phyloP scores from a whole-genome alignment of 2,329 filamentous ascomycete species.

The Neocatenulostroma microsporum region DNA sequence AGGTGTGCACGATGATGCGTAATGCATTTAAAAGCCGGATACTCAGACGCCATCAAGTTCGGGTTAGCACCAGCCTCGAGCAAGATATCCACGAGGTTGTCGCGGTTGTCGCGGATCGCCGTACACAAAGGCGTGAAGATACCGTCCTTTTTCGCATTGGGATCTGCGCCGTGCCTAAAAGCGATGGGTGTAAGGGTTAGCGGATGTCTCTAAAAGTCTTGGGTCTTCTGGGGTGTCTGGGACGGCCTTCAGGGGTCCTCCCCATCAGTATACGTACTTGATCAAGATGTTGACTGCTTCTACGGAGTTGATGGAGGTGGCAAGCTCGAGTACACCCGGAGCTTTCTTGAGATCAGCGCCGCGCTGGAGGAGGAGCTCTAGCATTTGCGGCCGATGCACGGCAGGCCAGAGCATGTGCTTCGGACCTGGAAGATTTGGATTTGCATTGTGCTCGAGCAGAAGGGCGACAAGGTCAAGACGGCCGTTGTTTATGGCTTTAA shows the following conservation, averaged over 20 bases:
- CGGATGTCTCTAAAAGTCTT: no score
- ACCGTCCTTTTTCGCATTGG: slow-evolving; percentile 56
- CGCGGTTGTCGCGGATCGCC: slow-evolving; percentile 58
- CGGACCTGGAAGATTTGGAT: slow-evolving; percentile 54
- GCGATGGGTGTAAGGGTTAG: no score
- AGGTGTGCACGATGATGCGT: slow-evolving; percentile 57
- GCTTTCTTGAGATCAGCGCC: slow-evolving; percentile 53
- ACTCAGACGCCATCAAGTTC: slow-evolving; percentile 53
- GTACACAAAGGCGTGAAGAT: slow-evolving; percentile 62
- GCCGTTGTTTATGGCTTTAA: slow-evolving; percentile 51
- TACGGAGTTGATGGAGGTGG: slow-evolving; percentile 54
- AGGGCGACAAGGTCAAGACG: slow-evolving; percentile 50
- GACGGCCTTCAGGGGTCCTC: no score
- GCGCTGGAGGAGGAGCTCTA: slow-evolving; percentile 46
- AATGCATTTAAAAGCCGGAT: slow-evolving; percentile 60
- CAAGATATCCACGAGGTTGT: slow-evolving; percentile 55
- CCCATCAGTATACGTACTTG: no score
- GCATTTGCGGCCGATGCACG: slow-evolving; percentile 50
- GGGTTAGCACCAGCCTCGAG: slow-evolving; percentile 46
- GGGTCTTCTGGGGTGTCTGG: no score
- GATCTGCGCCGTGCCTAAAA: slow-evolving; percentile 52
- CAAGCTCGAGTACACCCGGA: slow-evolving; percentile 60
- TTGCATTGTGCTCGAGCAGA: slow-evolving; percentile 52
- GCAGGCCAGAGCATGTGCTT: slow-evolving; percentile 57
- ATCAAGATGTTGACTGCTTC: slow-evolving; percentile 55